These are phyloP conservation scores for Artemisia argyi DNA, from an alignment of 129 eudicot species.

Conservation along the genomic window DNA sequence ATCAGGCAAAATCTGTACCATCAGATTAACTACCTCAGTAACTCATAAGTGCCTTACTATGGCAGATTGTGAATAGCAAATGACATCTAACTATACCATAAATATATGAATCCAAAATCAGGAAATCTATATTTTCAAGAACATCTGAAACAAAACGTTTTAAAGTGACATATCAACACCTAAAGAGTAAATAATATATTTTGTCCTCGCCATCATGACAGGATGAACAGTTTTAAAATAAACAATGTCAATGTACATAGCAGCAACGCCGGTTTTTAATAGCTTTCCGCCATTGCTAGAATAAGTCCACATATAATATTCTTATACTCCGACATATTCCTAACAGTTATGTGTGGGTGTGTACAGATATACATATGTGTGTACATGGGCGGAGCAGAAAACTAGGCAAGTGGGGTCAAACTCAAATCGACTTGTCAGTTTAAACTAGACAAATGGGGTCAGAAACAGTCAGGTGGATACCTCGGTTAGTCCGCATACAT, in stretches of 20 bases:
- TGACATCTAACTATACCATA: background rate
- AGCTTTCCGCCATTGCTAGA: background rate
- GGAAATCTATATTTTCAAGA: conserved; percentile 10
- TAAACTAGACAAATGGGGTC: too few species aligned
- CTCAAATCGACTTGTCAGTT: too few species aligned
- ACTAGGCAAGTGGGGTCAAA: background rate
- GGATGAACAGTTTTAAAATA: background rate
- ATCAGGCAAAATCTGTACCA: background rate
- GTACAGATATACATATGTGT: background rate
- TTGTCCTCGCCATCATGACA: background rate
- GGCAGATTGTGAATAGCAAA: background rate
- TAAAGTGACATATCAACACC: conserved; percentile 10
- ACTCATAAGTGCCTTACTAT: background rate
- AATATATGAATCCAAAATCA: conserved; percentile 2
- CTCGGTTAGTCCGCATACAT: background rate
- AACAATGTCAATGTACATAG: conserved; percentile 2
- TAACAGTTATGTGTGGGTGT: background rate
- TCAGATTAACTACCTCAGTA: conserved; percentile 16
- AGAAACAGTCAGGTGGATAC: too few species aligned
- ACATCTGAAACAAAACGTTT: background rate
- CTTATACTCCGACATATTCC: background rate
- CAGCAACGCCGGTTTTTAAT: background rate
- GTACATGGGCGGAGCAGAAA: background rate
- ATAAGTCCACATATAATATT: background rate
- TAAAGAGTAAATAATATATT: background rate